Base-by-base conservation (phyloP, 2,329 filamentous ascomycete genomes). In the Fusarium austroafricanum region DNA sequence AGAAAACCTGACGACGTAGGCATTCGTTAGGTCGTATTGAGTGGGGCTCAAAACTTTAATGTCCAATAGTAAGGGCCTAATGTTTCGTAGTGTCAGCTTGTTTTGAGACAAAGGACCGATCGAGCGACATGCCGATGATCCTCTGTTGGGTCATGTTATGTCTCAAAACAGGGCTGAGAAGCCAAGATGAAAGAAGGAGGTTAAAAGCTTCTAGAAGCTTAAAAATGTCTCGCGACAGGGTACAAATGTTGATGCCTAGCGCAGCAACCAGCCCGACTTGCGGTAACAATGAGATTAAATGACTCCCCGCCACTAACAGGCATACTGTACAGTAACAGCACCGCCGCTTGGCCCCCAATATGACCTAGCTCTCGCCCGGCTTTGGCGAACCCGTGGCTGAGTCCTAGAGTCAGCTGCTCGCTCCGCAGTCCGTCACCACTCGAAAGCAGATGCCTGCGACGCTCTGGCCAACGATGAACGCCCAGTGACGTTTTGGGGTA, bases 161-260 rank as follows among this genome's bases (percentile, higher is more conserved):
- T 23, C 29, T 29, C 21, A 28, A n/a, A 58, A 31, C 17, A 35
- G 21, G 20, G 49, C 49, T 52, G 18, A 15, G 7, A 15, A 10
- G 45, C 45, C 37, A 42, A 59, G 44, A 28, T 12, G 10, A 28
- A 37, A 42, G 14, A 62, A 37, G 26, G 29, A 21, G n/a, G 5
- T 28, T 35, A 11, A 38, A 21, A 6, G 31, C 12, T 64, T 64
- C 61, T 59, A 64, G 52, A 64, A 64, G 52, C n/a, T 37, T 29
- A 23, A 8, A 26, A 26, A 6, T 10, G 26, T 26, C 6, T 26
- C 6, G 6, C 26, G 29, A 55, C 58, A 63, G 31, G 46, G 37
- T 23, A 46, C 58, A 55, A 33, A 28, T 60, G 15, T 31, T 61
- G 61, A 23, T 65, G 61, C 61, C 61, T 65, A 65, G 49, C 29